These are phyloP conservation scores for Murraya koenigii DNA, from an alignment of 345 rosid genomes.

Conservation along the genomic window DNA sequence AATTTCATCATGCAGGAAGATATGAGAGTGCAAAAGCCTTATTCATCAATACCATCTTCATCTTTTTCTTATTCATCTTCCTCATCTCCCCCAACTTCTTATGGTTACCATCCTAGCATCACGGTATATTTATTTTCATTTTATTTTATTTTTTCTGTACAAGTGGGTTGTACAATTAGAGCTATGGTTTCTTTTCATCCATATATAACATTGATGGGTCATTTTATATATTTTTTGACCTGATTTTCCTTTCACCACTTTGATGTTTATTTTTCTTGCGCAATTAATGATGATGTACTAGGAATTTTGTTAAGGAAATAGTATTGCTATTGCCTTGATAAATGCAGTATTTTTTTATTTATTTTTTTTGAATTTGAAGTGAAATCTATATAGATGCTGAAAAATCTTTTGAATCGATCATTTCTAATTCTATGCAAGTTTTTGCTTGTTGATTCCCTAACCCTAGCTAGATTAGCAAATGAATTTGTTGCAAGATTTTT, in stretches of 20 bases:
- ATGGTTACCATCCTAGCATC: constrained; percentile 55
- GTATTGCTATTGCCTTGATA: not conserved
- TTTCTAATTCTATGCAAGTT: not conserved
- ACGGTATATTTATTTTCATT: constrained; percentile 38
- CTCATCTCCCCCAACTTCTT: constrained; percentile 53
- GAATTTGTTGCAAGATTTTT: not conserved
- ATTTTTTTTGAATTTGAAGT: not conserved
- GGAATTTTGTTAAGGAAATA: not conserved
- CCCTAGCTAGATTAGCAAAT: constrained; percentile 12
- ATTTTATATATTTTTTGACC: not conserved
- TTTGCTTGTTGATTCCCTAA: not conserved
- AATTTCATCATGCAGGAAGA: constrained; percentile 61
- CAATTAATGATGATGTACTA: not conserved
- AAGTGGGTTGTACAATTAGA: not conserved
- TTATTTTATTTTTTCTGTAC: not conserved
- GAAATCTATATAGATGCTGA: not conserved
- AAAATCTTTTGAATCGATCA: not conserved
- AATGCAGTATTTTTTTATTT: not conserved
- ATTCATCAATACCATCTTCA: constrained; percentile 56
- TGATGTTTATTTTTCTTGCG: constrained; percentile 3
- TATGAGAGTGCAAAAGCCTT: constrained; percentile 52
- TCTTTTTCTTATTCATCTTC: constrained; percentile 56
- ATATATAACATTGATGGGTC: constrained; percentile 1
- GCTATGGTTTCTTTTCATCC: not conserved
- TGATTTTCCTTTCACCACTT: constrained; percentile 22